These are phyloP conservation scores for Ustilago hordei DNA, from an alignment of 1,284 basidiomycete genomes.

Conservation along the genomic window DNA sequence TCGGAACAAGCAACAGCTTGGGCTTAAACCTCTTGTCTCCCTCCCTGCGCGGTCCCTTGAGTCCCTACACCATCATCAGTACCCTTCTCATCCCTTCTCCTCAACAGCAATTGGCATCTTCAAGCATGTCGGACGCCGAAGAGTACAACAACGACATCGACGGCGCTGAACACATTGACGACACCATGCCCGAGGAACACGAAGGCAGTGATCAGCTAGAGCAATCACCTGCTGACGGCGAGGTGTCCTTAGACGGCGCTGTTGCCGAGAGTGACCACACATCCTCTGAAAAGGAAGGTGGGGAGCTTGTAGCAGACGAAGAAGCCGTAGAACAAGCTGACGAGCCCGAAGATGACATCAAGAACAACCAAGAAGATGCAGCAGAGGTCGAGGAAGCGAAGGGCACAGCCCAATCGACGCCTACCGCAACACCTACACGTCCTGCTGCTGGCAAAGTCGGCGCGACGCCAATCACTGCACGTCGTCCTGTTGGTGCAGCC, in stretches of 20 bases:
- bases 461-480: slow-evolving; percentile 2
- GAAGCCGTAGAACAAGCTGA: slow-evolving; percentile 9
- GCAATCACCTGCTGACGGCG: slow-evolving; percentile 10
- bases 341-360: slow-evolving; percentile 10
- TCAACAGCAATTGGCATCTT: not conserved
- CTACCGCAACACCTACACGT: slow-evolving; percentile 8
- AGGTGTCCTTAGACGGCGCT: slow-evolving; percentile 23
- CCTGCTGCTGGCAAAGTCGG: slow-evolving; percentile 8
- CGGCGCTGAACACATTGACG: slow-evolving; percentile 8
- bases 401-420: slow-evolving; percentile 19
- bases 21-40: not conserved
- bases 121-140: slow-evolving; percentile 29
- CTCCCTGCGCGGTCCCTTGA: not conserved
- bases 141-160: slow-evolving; percentile 17
- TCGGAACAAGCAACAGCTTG: not conserved
- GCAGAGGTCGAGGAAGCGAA: slow-evolving; percentile 12
- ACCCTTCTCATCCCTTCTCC: not conserved
- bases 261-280: slow-evolving; percentile 34
- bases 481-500: slow-evolving; percentile 12
- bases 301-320: slow-evolving; percentile 17
- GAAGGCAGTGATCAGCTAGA: slow-evolving; percentile 17
- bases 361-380: slow-evolving; percentile 9
- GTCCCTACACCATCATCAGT: not conserved
- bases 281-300: slow-evolving; percentile 47
- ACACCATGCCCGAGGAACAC: slow-evolving; percentile 11